These are phyloP conservation scores for Fusarium nisikadoi DNA, from an alignment of 2,329 filamentous ascomycete genomes.

Conservation along the genomic window DNA sequence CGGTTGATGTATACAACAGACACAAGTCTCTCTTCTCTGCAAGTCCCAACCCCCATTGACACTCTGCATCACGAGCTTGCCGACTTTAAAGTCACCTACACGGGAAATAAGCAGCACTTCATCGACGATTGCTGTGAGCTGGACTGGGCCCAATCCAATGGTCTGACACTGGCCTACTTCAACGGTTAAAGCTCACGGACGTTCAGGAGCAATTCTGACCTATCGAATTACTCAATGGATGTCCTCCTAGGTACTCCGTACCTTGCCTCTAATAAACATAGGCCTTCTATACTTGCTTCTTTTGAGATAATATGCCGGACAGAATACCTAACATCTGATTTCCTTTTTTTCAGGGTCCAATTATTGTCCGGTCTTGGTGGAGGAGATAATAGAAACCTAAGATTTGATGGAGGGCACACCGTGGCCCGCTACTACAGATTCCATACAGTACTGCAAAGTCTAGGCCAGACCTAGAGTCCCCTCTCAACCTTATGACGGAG, in stretches of 20 bases:
- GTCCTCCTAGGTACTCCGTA: not conserved
- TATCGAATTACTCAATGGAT: slow-evolving; percentile 18
- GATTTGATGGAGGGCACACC: not conserved
- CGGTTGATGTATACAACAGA: slow-evolving; percentile 34
- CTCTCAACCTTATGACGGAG: slow-evolving; percentile 4
- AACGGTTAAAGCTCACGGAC: slow-evolving; percentile 14
- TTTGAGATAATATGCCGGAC: not conserved
- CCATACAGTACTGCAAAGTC: not conserved
- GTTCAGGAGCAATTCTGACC: slow-evolving; percentile 17
- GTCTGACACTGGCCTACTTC: slow-evolving; percentile 13
- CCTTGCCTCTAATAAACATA: slow-evolving; percentile 18
- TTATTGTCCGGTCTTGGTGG: not conserved
- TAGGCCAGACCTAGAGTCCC: not conserved
- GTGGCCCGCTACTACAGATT: not conserved
- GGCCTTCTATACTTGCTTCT: slow-evolving; percentile 19
- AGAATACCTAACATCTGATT: slow-evolving; percentile 1
- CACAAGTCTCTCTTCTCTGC: slow-evolving; percentile 8
- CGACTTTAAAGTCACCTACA: not conserved
- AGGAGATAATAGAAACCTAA: not conserved
- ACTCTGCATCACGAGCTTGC: slow-evolving; percentile 34
- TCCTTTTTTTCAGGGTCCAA: slow-evolving; percentile 18
- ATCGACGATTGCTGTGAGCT: slow-evolving; percentile 28
- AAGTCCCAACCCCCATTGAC: slow-evolving; percentile 28
- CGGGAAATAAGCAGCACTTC: slow-evolving; percentile 21
- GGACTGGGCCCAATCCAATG: not conserved